phyloP scores from a whole-genome alignment of 2,329 filamentous ascomycete genomes.

The Phaeomoniella chlamydospora region DNA sequence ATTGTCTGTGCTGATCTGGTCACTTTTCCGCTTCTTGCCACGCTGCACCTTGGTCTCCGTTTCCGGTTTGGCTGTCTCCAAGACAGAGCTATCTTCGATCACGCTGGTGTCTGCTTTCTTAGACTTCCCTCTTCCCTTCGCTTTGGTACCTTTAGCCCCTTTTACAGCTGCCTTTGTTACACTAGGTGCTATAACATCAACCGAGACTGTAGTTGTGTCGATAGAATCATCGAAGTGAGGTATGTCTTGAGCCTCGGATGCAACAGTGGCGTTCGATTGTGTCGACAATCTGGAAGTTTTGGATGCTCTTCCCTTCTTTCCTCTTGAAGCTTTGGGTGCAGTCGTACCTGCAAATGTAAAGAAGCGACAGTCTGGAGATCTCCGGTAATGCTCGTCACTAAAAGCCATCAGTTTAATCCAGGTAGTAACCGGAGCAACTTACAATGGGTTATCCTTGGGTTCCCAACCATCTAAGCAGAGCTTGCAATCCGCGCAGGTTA shows the following conservation, averaged over 20 bases:
- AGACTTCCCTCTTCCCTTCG: constrained; percentile 21
- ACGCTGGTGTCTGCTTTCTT: too few relatives aligned
- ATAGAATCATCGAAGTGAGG: constrained; percentile 35
- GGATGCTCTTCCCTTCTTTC: constrained; percentile 45
- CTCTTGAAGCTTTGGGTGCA: constrained; percentile 39
- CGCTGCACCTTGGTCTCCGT: constrained; percentile 5
- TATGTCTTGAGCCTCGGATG: constrained; percentile 25
- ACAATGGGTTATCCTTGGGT: constrained; percentile 76
- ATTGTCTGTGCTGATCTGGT: constrained; percentile 29
- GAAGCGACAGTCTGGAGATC: constrained; percentile 69
- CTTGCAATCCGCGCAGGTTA: constrained; percentile 81
- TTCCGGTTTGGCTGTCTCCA: not conserved
- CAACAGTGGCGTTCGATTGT: constrained; percentile 29
- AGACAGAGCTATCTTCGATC: constrained; percentile 14
- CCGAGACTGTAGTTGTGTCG: constrained; percentile 41
- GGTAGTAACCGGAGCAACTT: constrained; percentile 21
- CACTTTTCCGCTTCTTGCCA: constrained; percentile 51
- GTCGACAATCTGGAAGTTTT: constrained; percentile 53
- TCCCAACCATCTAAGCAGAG: constrained; percentile 92
- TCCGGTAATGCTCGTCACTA: constrained; percentile 72
- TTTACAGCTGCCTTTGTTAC: constrained; percentile 32
- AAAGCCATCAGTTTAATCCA: constrained; percentile 9
- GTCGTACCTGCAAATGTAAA: constrained; percentile 53
- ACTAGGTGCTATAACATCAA: constrained; percentile 23
- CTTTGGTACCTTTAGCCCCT: constrained; percentile 21